Evolutionary conservation across 2,329 filamentous ascomycete species (phyloP), one percentile per base, ranked within the genome.

Genomic region (Orbilia brochopaga): DNA sequence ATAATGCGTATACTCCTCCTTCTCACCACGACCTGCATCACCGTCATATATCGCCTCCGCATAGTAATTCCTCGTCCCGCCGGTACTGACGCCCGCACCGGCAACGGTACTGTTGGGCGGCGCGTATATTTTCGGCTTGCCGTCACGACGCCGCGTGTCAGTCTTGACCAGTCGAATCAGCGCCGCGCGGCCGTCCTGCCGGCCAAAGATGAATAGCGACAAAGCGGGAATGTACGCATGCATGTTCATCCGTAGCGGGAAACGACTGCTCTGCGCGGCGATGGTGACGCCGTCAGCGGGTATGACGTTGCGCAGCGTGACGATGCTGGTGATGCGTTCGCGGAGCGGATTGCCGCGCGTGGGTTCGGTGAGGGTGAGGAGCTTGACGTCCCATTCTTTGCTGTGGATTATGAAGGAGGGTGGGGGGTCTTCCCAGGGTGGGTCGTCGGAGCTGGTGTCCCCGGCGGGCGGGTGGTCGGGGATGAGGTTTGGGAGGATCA

Each of bases 161-260:
- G 77, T 81, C 24, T 81, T 79, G 0, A 88, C 89, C 27, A 90
- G 78, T 0, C 83, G 83, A 53, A 89, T 77, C 1, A 93, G 80
- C 0, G 85, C 82, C 0, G 86, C 88, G 7, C 86, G 83, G 0
- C 90, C 90, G 51, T 83, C 84, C 13, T 87, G 83, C 11, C 87
- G 88, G 0, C 84, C 90, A 0, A 88, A 80, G 1, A 90, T 81
- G 7, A 91, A 84, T 7, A 91, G 80, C 19, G 83, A 87, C 0
- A 93, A 80, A 75, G 90, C 86, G 0, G 88, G 87, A 0, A 92
- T 85, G 57, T 87, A 83, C 0, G 83, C 80, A 42, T 86, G 79
- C 82, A 89, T 86, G 79, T 84, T 87, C 37, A 90, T 79, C 19
- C 67, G 51, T 7, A 72, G 17, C n/a, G 67, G 67, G 21, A 65